Conservation (phyloP, 2,329 filamentous ascomycete species). For the Calonectria ilicicola region DNA sequence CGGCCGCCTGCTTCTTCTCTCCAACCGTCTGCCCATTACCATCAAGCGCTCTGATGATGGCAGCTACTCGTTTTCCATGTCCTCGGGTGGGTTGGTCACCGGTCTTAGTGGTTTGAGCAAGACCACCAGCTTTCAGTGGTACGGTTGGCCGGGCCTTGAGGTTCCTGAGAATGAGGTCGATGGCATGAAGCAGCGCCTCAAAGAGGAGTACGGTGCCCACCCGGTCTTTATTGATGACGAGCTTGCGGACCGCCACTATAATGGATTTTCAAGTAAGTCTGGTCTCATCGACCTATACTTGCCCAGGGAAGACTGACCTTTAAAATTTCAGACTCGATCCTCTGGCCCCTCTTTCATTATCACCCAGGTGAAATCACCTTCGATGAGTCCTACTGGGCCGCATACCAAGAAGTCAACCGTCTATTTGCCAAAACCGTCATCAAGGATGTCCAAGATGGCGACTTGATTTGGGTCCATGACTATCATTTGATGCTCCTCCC, state of each 20-base stretch:
- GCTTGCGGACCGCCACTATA: constrained; percentile 94
- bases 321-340: constrained; percentile 80
- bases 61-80: constrained; percentile 95
- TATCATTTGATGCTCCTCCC: constrained; percentile 98
- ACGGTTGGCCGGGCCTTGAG: constrained; percentile 96
- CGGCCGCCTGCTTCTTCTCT: constrained; percentile 82
- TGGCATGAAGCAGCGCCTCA: constrained; percentile 80
- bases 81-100: constrained; percentile 93
- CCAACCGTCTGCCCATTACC: constrained; percentile 95
- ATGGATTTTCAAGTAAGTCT: constrained; percentile 91
- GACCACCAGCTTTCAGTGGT: constrained; percentile 96
- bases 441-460: constrained; percentile 89
- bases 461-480: constrained; percentile 98
- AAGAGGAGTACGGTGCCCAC: constrained; percentile 88
- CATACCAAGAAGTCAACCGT: constrained; percentile 92
- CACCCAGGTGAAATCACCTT: constrained; percentile 99
- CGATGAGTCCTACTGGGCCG: constrained; percentile 93
- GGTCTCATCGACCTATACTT: too few species aligned
- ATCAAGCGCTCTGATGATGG: constrained; percentile 95
- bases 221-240: constrained; percentile 96
- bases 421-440: constrained; percentile 91
- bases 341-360: constrained; percentile 99
- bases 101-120: constrained; percentile 93
- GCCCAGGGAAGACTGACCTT: constrained; percentile 14
- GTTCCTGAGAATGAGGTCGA: constrained; percentile 86